phyloP scores from a whole-genome alignment of 768 basidiomycete genomes.

The Boletus rubescentipes region DNA sequence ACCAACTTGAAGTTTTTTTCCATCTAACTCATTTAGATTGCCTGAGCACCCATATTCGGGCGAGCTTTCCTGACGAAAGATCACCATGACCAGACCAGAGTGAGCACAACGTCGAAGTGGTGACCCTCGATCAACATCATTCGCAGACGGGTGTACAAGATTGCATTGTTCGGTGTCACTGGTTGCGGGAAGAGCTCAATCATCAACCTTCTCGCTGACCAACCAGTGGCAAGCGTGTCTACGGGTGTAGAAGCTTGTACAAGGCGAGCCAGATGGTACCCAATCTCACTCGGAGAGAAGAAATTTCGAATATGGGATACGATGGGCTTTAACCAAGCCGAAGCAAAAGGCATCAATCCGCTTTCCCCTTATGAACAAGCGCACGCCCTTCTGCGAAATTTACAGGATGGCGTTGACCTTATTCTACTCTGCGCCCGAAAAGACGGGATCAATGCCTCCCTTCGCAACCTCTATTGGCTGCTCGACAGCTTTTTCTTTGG shows the following conservation, averaged over 20 bases:
- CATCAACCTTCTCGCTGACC: constrained; percentile 29
- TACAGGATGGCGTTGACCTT: constrained; percentile 38
- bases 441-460: constrained; percentile 36
- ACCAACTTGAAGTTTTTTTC: background rate
- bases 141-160: constrained; percentile 21
- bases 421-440: constrained; percentile 41
- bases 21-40: background rate
- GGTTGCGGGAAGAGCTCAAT: constrained; percentile 34
- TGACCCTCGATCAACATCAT: constrained; percentile 1
- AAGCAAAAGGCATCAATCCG: constrained; percentile 10
- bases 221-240: constrained; percentile 29
- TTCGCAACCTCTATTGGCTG: constrained; percentile 37
- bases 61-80: background rate
- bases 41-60: too few species aligned
- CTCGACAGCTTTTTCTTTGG: constrained; percentile 40
- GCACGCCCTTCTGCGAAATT: constrained; percentile 32
- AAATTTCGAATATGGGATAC: constrained; percentile 35
- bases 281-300: constrained; percentile 18
- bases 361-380: constrained; percentile 30
- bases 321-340: constrained; percentile 32
- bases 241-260: constrained; percentile 35
- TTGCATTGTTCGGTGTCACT: constrained; percentile 28
- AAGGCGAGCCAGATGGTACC: constrained; percentile 23
- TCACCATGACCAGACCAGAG: constrained; percentile 12
- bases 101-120: constrained; percentile 10